Base-by-base conservation (phyloP, 768 basidiomycete genomes). In the Pisolithus orientalis region DNA sequence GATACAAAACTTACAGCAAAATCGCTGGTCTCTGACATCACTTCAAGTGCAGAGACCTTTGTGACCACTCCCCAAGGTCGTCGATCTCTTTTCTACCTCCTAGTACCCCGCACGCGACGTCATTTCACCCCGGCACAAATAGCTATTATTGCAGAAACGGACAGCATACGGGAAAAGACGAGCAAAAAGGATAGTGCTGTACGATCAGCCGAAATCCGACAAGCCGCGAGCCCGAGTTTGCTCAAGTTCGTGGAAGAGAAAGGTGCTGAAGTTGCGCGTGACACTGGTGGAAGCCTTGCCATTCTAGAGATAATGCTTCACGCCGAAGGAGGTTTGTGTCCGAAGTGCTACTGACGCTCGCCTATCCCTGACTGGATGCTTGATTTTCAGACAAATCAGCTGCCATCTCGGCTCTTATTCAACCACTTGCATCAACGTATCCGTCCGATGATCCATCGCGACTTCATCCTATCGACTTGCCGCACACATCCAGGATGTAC, bases 1-100 rank as follows among this genome's bases (percentile, higher is more conserved):
- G 93, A 97, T 65, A 97, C 94, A 2, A 97, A 95, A 72, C 78
- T 94, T 42, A 80, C 88, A 32, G 75, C 82, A 13, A 95, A 94
- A 72, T 82, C 84, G 0, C 72, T 97, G 34, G 75, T 94, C 1
- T 68, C 83, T 1, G 83, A 87, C 49, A 84, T 94, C 47, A 80
- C 78, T 21, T 64, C 75, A 0, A 69, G 79, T 38, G 79, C 83
- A 6, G 67, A 79, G 24, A 80, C 78, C 11, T 72, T 93, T 5
- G 80, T 80, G 58, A 59, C 69, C 14, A 80, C 75, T 39, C 70
- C 84, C 17, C 85, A 90, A 73, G 94, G 93, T 37, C 84, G 94
- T 39, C 80, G 92, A 8, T 79, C 87, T 3, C 72, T 96, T 0
- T 75, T 94, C 29, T 90, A 95, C 68, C 84, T 90, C 51, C 72